phyloP scores from a whole-genome alignment of 2,329 filamentous ascomycete species.

The Cylindrodendrum hubeiense region DNA sequence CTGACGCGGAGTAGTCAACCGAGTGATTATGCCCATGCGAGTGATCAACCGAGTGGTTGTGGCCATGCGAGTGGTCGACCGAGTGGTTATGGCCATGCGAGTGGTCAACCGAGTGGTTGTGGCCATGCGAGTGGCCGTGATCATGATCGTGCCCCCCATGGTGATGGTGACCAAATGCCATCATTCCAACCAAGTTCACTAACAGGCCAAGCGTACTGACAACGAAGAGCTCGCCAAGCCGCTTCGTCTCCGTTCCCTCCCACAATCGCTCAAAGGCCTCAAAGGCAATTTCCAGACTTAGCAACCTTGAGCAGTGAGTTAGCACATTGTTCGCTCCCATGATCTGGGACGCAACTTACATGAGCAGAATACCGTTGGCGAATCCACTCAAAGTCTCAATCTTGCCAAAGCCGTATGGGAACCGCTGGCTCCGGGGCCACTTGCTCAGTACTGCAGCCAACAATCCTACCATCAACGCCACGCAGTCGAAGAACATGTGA shows the following conservation, averaged over 20 bases:
- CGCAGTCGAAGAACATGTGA: constrained; percentile 99
- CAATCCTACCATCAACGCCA: constrained; percentile 89
- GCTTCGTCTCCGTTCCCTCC: constrained; percentile 85
- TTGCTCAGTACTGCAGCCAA: constrained; percentile 96
- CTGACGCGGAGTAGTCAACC: no score
- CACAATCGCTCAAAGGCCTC: constrained; percentile 91
- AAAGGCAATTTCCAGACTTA: constrained; percentile 95
- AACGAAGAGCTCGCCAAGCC: constrained; percentile 86
- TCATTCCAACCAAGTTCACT: constrained; percentile 93
- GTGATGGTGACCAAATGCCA: constrained; percentile 81
- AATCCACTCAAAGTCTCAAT: constrained; percentile 97
- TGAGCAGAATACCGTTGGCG: constrained; percentile 93
- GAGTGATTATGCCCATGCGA: constrained; percentile 56
- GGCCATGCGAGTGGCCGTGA: constrained; percentile 33
- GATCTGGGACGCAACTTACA: constrained; percentile 65
- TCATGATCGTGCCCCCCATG: constrained; percentile 57
- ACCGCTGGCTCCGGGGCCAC: constrained; percentile 89
- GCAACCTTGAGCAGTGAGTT: constrained; percentile 68
- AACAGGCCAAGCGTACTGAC: constrained; percentile 88
- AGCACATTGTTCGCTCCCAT: constrained; percentile 13
- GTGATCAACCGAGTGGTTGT: constrained; percentile 53
- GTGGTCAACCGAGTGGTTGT: constrained; percentile 53
- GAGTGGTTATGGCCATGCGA: constrained; percentile 56
- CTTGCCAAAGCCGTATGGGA: constrained; percentile 96
- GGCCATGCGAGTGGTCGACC: constrained; percentile 30